Conservation (phyloP, 371 early-diverging fungal genomes). For the Actinomortierella wolfii region DNA sequence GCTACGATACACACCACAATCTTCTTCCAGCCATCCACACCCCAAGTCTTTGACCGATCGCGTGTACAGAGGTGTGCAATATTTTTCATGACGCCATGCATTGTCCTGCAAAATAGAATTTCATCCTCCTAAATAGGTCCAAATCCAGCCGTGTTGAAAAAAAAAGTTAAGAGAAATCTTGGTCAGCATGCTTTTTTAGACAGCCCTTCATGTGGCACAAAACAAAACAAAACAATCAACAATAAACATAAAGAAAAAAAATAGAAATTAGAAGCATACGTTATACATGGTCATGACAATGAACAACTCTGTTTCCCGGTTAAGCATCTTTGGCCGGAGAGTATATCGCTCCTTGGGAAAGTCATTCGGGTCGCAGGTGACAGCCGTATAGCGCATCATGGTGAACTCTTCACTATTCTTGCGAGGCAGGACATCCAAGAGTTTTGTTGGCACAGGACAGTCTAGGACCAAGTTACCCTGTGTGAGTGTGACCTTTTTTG, state of each 20-base stretch:
- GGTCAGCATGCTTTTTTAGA: background rate
- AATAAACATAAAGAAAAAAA: constrained; percentile 3
- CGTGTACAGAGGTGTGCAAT: constrained; percentile 84
- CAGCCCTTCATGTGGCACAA: background rate
- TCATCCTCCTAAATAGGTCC: constrained; percentile 74
- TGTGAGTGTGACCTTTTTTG: constrained; percentile 64
- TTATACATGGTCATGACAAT: constrained; percentile 94
- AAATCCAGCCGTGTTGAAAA: background rate
- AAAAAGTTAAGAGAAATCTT: background rate
- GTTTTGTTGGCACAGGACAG: constrained; percentile 69
- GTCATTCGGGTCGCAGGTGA: constrained; percentile 79
- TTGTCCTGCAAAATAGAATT: constrained; percentile 82
- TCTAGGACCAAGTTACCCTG: constrained; percentile 76
- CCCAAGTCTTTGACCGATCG: constrained; percentile 82
- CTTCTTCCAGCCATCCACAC: constrained; percentile 87
- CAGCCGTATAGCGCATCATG: constrained; percentile 78
- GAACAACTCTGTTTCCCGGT: constrained; percentile 79
- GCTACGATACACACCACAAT: constrained; percentile 88
- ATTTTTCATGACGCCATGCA: constrained; percentile 86
- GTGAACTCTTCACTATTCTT: constrained; percentile 68
- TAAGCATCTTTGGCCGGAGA: constrained; percentile 77
- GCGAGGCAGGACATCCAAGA: constrained; percentile 58
- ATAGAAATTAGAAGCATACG: constrained; percentile 41
- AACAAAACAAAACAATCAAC: background rate
- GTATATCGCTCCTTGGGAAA: constrained; percentile 75